These are phyloP conservation scores for Pseudogymnoascus sp. DNA, from an alignment of 2,329 filamentous ascomycete species.

Conservation along the genomic window DNA sequence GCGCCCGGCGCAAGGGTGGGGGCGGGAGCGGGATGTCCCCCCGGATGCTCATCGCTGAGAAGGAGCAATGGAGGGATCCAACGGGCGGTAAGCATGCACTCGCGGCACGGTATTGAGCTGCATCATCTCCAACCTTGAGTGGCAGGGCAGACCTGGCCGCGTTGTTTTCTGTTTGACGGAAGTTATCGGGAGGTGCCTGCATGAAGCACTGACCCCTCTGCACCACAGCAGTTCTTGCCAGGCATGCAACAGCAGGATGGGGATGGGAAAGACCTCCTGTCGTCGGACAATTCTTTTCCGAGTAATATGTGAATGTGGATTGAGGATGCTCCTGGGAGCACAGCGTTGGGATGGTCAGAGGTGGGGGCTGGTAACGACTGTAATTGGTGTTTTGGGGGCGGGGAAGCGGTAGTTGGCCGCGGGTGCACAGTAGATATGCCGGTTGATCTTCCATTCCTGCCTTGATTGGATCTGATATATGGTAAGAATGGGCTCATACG, in stretches of 20 bases:
- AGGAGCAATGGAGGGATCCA: background rate
- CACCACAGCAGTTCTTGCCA: background rate
- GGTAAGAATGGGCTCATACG: background rate
- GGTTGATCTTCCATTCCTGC: background rate
- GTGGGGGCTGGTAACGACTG: background rate
- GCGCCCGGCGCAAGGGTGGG: background rate
- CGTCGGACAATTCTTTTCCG: background rate
- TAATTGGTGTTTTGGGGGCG: background rate
- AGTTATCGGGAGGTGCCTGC: background rate
- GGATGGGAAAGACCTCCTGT: background rate
- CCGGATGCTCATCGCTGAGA: background rate
- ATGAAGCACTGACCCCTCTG: background rate
- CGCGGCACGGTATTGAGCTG: background rate
- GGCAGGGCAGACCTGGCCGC: background rate
- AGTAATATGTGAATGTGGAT: background rate
- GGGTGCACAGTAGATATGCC: background rate
- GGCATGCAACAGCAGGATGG: background rate
- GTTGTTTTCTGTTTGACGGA: background rate
- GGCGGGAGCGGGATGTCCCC: background rate
- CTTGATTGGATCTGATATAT: conserved; percentile 1
- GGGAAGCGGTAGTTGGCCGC: conserved; percentile 2
- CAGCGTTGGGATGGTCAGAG: background rate
- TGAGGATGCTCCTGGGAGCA: background rate
- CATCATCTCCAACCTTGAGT: background rate
- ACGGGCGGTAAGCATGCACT: background rate